Evolutionary conservation across 306 rosid genomes (phyloP).

Genomic region (Oxytropis ochrocephala): DNA sequence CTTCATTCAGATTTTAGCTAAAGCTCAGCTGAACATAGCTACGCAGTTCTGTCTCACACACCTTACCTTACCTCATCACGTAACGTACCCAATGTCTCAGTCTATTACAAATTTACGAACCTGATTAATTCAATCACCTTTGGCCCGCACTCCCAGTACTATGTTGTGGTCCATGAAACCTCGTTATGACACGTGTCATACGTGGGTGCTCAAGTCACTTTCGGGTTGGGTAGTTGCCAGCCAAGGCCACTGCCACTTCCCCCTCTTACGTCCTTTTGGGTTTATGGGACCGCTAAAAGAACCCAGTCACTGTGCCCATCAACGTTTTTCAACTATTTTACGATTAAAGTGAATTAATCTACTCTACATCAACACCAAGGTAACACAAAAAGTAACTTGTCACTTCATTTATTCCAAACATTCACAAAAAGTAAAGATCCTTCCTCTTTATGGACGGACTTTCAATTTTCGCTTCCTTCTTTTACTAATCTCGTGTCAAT

Average conservation of each 20-base stretch:
- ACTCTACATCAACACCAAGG: too few relatives aligned
- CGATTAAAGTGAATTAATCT: neutral
- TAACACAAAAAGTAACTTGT: conserved; percentile 5
- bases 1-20: neutral
- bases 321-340: neutral
- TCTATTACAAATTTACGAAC: neutral
- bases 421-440: too few relatives aligned
- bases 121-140: neutral
- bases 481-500: conserved; percentile 3
- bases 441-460: neutral
- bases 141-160: conserved; percentile 30
- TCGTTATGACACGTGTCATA: conserved; percentile 14
- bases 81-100: neutral
- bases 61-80: neutral
- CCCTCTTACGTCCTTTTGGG: neutral
- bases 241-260: conserved; percentile 18
- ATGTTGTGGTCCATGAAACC: conserved; percentile 39
- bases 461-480: neutral
- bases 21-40: neutral
- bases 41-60: neutral
- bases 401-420: neutral
- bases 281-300: neutral
- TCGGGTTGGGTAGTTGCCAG: conserved; percentile 23
- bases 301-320: neutral
- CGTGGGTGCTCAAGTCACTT: conserved; percentile 29